Conservation (phyloP, 2,329 filamentous ascomycete species). For the Coniochaeta sp. region DNA sequence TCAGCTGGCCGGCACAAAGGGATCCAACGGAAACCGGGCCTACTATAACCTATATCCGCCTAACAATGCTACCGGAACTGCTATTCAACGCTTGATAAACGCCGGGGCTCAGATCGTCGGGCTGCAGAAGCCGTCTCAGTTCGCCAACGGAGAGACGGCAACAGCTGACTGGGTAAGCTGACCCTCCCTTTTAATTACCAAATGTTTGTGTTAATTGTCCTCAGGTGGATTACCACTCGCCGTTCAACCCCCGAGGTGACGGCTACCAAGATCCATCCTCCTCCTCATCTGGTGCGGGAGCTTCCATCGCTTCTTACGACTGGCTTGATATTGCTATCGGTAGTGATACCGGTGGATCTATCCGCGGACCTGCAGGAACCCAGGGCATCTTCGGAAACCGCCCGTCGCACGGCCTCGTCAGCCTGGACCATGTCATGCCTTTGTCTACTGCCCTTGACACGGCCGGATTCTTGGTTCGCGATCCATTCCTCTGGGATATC, state of each 20-base stretch:
- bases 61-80: constrained; percentile 36
- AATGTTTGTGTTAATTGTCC: background rate
- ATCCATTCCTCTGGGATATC: constrained; percentile 24
- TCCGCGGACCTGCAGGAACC: constrained; percentile 33
- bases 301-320: constrained; percentile 29
- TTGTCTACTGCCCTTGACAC: constrained; percentile 34
- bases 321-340: constrained; percentile 38
- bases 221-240: constrained; percentile 27
- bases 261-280: constrained; percentile 37
- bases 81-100: constrained; percentile 50
- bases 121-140: constrained; percentile 37
- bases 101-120: constrained; percentile 47
- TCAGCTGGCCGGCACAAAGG: constrained; percentile 38
- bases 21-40: constrained; percentile 48
- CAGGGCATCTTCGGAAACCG: constrained; percentile 37
- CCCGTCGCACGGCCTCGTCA: constrained; percentile 30
- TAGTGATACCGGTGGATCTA: constrained; percentile 33
- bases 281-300: constrained; percentile 33
- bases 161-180: constrained; percentile 35
- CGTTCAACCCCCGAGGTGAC: constrained; percentile 38
- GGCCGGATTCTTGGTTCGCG: constrained; percentile 31
- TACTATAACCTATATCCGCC: constrained; percentile 48
- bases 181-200: background rate
- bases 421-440: constrained; percentile 32
- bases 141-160: constrained; percentile 33